phyloP scores from a whole-genome alignment of 2,329 filamentous ascomycete genomes.

The Diaporthe sp. region DNA sequence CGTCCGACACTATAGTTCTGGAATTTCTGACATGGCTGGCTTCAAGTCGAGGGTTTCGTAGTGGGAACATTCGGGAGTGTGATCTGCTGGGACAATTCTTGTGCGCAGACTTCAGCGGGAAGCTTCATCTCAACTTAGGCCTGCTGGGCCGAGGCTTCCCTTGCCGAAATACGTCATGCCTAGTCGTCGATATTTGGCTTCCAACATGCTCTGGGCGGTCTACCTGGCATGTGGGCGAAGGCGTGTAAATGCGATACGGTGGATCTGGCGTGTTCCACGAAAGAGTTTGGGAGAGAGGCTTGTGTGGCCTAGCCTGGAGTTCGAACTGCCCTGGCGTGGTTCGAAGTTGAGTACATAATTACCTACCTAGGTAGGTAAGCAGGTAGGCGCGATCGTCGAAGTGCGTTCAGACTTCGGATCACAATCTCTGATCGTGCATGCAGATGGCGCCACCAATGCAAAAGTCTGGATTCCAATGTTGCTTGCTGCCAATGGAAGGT shows the following conservation, averaged over 20 bases:
- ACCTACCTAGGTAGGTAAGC: neutral
- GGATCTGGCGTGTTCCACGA: neutral
- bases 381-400: neutral
- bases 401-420: too few relatives aligned
- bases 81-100: neutral
- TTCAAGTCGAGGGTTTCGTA: neutral
- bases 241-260: neutral
- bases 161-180: neutral
- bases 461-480: too few relatives aligned
- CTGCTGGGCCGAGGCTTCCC: neutral
- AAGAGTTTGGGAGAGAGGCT: too few relatives aligned
- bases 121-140: neutral
- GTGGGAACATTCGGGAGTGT: neutral
- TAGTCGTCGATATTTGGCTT: neutral
- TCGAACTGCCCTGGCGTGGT: neutral
- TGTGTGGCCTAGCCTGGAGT: neutral
- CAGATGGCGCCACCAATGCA: neutral
- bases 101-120: neutral
- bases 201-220: too few relatives aligned
- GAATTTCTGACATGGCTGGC: neutral
- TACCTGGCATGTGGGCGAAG: neutral
- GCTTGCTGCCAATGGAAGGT: neutral
- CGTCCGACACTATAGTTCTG: too few relatives aligned
- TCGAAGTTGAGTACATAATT: neutral
- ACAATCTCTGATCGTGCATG: neutral